A percentile compares a stretch with the other conserved stretches of the same genome.
Evolutionary conservation across 768 basidiomycete genomes (phyloP).

Genomic region (Boletus sensibilis): DNA sequence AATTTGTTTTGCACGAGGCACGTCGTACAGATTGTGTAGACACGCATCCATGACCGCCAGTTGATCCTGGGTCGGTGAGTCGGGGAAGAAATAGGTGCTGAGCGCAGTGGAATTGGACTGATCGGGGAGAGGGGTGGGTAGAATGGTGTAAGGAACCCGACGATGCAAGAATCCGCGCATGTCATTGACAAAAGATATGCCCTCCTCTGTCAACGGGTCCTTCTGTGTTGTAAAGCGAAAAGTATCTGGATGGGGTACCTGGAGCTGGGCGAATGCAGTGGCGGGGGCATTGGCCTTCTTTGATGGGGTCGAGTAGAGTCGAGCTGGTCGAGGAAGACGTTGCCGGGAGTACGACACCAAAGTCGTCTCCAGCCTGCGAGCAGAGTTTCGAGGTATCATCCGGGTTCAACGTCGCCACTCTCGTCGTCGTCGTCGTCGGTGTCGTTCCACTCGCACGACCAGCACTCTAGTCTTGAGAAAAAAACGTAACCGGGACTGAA

Average conservation of each 20-base stretch:
- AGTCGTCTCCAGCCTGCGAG: conserved; percentile 37
- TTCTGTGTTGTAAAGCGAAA: conserved; percentile 35
- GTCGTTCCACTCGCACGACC: conserved; percentile 21
- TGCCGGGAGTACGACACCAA: conserved; percentile 62
- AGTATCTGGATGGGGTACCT: conserved; percentile 38
- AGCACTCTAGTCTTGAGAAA: neutral
- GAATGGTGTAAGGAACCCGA: conserved; percentile 50
- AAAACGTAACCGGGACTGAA: conserved; percentile 5
- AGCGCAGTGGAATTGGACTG: conserved; percentile 37
- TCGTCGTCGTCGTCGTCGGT: conserved; percentile 7
- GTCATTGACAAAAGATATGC: conserved; percentile 29
- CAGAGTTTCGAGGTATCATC: conserved; percentile 33
- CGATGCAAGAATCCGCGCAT: conserved; percentile 53
- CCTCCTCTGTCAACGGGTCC: conserved; percentile 22
- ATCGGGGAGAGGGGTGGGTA: conserved; percentile 65
- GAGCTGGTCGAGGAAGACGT: conserved; percentile 64
- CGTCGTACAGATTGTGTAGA: conserved; percentile 70
- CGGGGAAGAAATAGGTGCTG: conserved; percentile 57
- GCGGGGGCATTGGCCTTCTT: conserved; percentile 55
- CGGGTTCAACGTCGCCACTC: conserved; percentile 6
- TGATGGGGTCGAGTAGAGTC: conserved; percentile 68
- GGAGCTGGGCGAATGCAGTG: conserved; percentile 40
- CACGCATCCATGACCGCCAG: conserved; percentile 84
- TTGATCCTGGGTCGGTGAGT: conserved; percentile 65
- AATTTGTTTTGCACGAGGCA: conserved; percentile 70